Evolutionary conservation across 306 rosid genomes (phyloP), one percentile per base, ranked within the genome.

Genomic region (Prunus campanulata): DNA sequence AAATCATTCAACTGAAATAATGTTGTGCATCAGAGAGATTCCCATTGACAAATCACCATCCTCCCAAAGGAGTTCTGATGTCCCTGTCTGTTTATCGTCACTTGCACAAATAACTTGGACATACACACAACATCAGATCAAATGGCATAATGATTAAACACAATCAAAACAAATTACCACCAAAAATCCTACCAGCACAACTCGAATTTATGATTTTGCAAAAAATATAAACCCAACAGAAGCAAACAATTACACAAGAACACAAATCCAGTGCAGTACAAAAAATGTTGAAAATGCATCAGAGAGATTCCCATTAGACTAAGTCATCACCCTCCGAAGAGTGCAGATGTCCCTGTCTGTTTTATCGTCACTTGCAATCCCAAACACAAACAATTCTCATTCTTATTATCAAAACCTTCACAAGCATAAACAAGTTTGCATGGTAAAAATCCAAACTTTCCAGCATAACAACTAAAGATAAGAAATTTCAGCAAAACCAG

Each of bases 31-130:
- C 90, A 78, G 89, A 87, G 86, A 89, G 85, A 89, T 87, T 91
- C 94, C 94, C 89, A 86, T 49, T 15, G 87, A 91, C 89, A 72
- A 82, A 69, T 86, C 92, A 83, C 27, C 96, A 89, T 73, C 25
- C 88, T 74, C 52, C 51, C 4, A 24, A n/a, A 0, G 55, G 76
- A 81, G 85, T 70, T 12, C 95, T 84, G 89, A 88, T 85, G 91
- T 85, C 89, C 88, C 93, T 89, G 90, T 89, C 91, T 87, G 74
- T 57, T 77, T 80, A 80, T 89, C 89, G 65, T 87, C 91, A 87
- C 77, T 73, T 77, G 84, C 88, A 78, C 25, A 57, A n/a, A 9
- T 2, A 35, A 35, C 42, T 4, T 16, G 18, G 35, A 18, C 20
- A 60, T 12, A 60, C 11, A 20, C 20, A 20, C 20, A 8, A 10